Percentiles rank a stretch among this genome's conserved stretches.
Evolutionary conservation across 306 rosid species (phyloP).

Genomic region (Sophora flavescens): DNA sequence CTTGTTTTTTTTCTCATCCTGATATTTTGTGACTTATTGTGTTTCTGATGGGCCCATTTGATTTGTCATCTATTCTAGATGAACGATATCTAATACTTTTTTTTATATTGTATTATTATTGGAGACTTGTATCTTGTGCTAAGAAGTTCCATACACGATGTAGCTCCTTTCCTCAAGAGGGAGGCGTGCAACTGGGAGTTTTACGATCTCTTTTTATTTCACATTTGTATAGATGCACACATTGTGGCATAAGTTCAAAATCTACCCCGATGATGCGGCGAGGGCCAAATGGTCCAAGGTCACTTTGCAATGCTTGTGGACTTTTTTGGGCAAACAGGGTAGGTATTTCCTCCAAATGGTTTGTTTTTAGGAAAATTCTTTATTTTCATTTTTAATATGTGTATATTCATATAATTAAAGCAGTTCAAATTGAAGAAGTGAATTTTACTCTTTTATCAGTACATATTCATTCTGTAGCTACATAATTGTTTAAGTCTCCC

Average conservation of each 20-base stretch:
- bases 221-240: constrained; percentile 61
- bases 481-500: neutral
- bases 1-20: neutral
- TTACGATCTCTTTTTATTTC: constrained; percentile 9
- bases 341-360: constrained; percentile 34
- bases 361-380: neutral
- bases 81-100: neutral
- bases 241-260: constrained; percentile 76
- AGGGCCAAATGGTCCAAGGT: constrained; percentile 78
- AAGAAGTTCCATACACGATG: constrained; percentile 9
- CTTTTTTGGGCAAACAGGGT: constrained; percentile 88
- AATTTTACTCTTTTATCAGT: neutral
- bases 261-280: constrained; percentile 88
- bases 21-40: constrained; percentile 13
- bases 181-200: constrained; percentile 20
- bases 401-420: neutral
- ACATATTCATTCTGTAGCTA: neutral
- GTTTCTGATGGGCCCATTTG: constrained; percentile 13
- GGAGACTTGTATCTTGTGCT: constrained; percentile 8
- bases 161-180: constrained; percentile 8
- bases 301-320: constrained; percentile 85
- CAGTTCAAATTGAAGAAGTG: neutral
- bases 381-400: neutral
- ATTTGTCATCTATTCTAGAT: neutral
- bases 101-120: constrained; percentile 12